These are phyloP conservation scores for Pelargonium citronellum DNA, from an alignment of 441 rosid genomes.

Conservation along the genomic window DNA sequence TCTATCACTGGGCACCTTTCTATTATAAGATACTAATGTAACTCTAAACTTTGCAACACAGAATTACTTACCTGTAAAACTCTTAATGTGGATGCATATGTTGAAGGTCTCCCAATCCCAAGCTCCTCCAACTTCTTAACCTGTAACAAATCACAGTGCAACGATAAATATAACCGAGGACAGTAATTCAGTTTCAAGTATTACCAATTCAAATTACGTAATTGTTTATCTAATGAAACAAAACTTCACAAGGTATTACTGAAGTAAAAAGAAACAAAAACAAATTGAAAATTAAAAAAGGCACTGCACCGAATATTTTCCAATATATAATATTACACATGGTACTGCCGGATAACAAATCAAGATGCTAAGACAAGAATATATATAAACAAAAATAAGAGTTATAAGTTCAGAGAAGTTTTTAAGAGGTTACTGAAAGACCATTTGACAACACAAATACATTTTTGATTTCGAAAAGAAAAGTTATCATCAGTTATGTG, in stretches of 20 bases:
- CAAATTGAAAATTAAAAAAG: not conserved
- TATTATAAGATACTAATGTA: slow-evolving; percentile 9
- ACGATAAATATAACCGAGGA: slow-evolving; percentile 16
- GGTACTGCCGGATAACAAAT: not conserved
- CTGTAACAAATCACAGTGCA: slow-evolving; percentile 37
- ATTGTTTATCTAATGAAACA: not conserved
- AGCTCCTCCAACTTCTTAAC: slow-evolving; percentile 96
- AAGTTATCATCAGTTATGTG: no score
- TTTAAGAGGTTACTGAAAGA: no score
- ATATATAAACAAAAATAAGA: no score
- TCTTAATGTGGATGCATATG: slow-evolving; percentile 83
- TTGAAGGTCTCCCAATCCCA: slow-evolving; percentile 98
- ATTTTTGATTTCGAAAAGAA: no score
- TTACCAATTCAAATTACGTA: not conserved
- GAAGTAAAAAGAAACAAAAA: not conserved
- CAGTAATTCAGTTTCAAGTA: not conserved
- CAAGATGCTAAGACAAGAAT: not conserved
- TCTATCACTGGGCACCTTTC: not conserved
- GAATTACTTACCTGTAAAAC: slow-evolving; percentile 65
- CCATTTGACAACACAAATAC: no score
- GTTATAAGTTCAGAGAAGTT: no score
- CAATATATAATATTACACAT: not conserved
- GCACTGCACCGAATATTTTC: not conserved
- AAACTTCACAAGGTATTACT: not conserved
- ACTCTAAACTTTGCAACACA: slow-evolving; percentile 13